A percentile compares a stretch with the other conserved stretches of the same genome.
Conservation (phyloP, 306 rosid species). For the Nissolia schottii region DNA sequence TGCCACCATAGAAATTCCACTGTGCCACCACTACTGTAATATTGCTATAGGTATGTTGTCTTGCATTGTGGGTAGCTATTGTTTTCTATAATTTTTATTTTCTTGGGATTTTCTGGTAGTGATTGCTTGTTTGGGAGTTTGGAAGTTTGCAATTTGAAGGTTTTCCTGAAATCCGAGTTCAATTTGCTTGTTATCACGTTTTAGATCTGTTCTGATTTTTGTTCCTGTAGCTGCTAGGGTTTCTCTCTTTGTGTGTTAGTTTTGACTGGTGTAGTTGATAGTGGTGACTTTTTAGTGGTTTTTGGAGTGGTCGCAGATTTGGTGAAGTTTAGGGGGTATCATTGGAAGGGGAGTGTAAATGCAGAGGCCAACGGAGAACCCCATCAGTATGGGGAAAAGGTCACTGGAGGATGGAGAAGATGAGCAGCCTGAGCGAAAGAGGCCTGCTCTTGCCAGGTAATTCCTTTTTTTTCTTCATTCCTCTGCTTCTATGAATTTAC, state of each 20-base stretch:
- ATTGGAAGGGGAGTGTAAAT: slow-evolving; percentile 33
- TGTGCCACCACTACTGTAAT: too few species aligned
- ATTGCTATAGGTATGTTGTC: too few species aligned
- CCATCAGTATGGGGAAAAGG: slow-evolving; percentile 76
- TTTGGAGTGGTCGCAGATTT: slow-evolving; percentile 49
- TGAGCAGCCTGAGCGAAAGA: slow-evolving; percentile 88
- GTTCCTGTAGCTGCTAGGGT: slow-evolving; percentile 30
- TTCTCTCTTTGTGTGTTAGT: not conserved
- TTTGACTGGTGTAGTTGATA: not conserved
- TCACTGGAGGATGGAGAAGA: slow-evolving; percentile 74
- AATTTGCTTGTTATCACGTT: slow-evolving; percentile 13
- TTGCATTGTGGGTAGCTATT: too few species aligned
- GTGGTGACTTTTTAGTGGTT: slow-evolving; percentile 23
- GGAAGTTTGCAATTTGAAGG: not conserved
- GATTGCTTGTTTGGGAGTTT: not conserved
- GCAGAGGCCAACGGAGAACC: slow-evolving; percentile 58
- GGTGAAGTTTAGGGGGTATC: slow-evolving; percentile 15
- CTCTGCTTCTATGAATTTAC: not conserved
- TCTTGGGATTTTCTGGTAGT: not conserved
- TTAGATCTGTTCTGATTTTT: slow-evolving; percentile 36
- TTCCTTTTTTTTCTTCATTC: not conserved
- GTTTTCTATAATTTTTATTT: too few species aligned
- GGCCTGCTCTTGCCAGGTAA: slow-evolving; percentile 97
- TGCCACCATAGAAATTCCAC: too few species aligned
- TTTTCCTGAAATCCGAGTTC: slow-evolving; percentile 19